A percentile compares a stretch with the other conserved stretches of the same genome.
These are phyloP conservation scores for Moesziomyces antarcticus DNA, from an alignment of 1,284 basidiomycete genomes.

Conservation along the genomic window DNA sequence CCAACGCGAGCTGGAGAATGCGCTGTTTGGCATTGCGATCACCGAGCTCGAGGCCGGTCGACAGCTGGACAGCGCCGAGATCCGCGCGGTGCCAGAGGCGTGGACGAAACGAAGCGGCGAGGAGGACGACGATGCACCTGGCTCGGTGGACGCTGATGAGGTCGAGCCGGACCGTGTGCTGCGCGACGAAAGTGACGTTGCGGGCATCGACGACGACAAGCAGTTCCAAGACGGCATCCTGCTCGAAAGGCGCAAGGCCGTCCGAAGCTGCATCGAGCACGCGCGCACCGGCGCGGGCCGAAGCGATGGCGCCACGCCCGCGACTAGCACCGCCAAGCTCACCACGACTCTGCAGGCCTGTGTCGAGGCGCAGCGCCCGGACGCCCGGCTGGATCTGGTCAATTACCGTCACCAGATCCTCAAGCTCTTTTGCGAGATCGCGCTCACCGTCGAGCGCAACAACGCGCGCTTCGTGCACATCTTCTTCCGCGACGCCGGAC, in stretches of 20 bases:
- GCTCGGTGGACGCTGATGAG: conserved; percentile 22
- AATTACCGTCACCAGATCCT: conserved; percentile 63
- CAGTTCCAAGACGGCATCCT: conserved; percentile 58
- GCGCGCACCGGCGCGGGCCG: conserved; percentile 27
- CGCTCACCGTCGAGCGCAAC: conserved; percentile 52
- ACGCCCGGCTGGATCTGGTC: conserved; percentile 54
- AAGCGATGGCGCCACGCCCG: background rate
- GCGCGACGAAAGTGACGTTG: conserved; percentile 36
- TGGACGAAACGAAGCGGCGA: conserved; percentile 14
- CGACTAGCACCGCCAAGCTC: conserved; percentile 2
- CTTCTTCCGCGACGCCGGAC: conserved; percentile 54
- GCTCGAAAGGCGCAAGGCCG: conserved; percentile 30
- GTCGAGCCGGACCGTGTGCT: conserved; percentile 35
- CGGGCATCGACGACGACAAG: conserved; percentile 47
- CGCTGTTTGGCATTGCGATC: conserved; percentile 26
- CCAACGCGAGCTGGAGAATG: conserved; percentile 14
- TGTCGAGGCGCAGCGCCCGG: conserved; percentile 38
- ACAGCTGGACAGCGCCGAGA: conserved; percentile 21
- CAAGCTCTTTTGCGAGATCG: conserved; percentile 46
- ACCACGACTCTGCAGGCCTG: conserved; percentile 37
- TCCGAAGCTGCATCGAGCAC: conserved; percentile 44
- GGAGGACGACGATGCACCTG: conserved; percentile 6
- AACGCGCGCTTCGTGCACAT: conserved; percentile 51
- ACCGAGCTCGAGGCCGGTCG: conserved; percentile 39
- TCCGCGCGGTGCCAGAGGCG: conserved; percentile 17